Conservation (phyloP, 1,139 yeast species). For the Scheffersomyces stambukii region DNA sequence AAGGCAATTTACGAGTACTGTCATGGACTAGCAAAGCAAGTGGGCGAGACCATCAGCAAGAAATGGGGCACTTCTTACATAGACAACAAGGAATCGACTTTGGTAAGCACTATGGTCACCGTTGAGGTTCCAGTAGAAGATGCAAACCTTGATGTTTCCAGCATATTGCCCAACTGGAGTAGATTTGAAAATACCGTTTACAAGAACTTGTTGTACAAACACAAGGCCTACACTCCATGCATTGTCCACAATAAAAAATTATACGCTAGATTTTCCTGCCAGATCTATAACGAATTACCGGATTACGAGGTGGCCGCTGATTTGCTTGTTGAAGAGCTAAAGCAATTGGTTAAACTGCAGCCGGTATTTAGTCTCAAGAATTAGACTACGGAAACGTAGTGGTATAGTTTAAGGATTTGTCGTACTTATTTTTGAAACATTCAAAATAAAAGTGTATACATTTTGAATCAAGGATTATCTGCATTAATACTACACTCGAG, state of each 20-base stretch:
- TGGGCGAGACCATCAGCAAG: constrained; percentile 30
- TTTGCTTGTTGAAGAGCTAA: constrained; percentile 15
- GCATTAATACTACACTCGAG: no score
- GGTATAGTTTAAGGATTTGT: no score
- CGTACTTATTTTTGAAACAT: no score
- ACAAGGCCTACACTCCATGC: constrained; percentile 46
- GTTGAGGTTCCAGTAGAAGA: constrained; percentile 36
- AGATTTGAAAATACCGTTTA: constrained; percentile 8
- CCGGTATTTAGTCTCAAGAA: constrained; percentile 1
- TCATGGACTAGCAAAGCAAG: constrained; percentile 37
- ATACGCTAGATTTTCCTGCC: constrained; percentile 55
- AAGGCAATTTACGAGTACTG: constrained; percentile 47
- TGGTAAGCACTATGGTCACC: constrained; percentile 28
- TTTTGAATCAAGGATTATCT: no score
- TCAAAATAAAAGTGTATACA: no score
- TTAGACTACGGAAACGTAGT: no score
- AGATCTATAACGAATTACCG: constrained; percentile 51
- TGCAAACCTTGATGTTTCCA: no score
- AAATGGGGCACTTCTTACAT: constrained; percentile 36
- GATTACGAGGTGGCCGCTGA: constrained; percentile 49
- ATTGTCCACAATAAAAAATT: constrained; percentile 36
- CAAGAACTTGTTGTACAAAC: constrained; percentile 11
- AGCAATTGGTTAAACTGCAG: constrained; percentile 6
- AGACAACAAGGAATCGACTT: constrained; percentile 23
- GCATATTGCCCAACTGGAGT: no score